Base-by-base conservation (phyloP, 805 yeast species). In the Pichia californica region DNA sequence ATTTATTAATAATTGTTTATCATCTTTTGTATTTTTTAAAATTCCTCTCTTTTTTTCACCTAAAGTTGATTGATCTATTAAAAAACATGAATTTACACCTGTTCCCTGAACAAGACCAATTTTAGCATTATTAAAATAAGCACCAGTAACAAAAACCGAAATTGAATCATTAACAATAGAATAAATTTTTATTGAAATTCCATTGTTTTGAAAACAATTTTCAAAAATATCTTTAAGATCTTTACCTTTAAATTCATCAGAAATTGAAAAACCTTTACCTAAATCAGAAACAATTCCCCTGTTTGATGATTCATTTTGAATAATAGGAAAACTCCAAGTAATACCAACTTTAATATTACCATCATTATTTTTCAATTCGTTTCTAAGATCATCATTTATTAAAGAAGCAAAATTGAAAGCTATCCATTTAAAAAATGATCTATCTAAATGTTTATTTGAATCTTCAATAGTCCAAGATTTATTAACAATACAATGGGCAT, bases 61-160 rank as follows among this genome's bases (percentile, higher is more conserved):
- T n/a, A n/a, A n/a, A n/a, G n/a, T n/a, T n/a, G n/a, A n/a, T n/a
- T n/a, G n/a, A n/a, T n/a, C n/a, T n/a, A n/a, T n/a, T n/a, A n/a
- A n/a, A n/a, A n/a, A n/a, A n/a, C n/a, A n/a, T n/a, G n/a, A n/a
- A n/a, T n/a, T n/a, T n/a, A n/a, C n/a, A n/a, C n/a, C n/a, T 3
- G 89, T 82, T 1, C 89, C 88, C 40, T 81, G 58, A 3, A 82
- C 83, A 50, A 82, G 50, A 0, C 84, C 83, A 36, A 81, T 52
- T 44, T 62, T 54, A 42, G 71, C 68, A 2, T 63, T 46, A 11
- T 54, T 49, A 15, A 58, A 49, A 13, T 58, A 58, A 16, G 58
- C 51, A 9, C 80, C 81, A 0, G 85, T 72, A 10, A 81, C 62
- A 54, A 70, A 75, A 0, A 80, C 84, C 0, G 85, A 81, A n/a